Evolutionary conservation across 1,139 yeast species (phyloP).

Genomic region (Candida albicans): DNA sequence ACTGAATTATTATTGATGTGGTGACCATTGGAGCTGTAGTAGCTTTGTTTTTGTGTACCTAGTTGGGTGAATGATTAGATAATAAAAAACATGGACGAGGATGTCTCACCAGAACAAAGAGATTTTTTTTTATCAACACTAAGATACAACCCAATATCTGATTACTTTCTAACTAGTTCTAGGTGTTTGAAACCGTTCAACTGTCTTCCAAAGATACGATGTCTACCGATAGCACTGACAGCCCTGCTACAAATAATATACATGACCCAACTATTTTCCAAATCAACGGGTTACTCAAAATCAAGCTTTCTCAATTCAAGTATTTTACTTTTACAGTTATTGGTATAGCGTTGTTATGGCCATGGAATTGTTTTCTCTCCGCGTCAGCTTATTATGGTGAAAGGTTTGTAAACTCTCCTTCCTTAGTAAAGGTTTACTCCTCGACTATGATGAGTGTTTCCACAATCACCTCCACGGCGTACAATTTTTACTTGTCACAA

Average conservation of each 20-base stretch:
- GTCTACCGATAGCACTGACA: constrained; percentile 12
- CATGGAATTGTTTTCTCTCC: constrained; percentile 91
- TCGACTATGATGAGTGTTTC: constrained; percentile 90
- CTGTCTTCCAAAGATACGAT: background rate
- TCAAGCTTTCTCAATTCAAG: constrained; percentile 41
- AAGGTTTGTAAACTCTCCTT: constrained; percentile 55
- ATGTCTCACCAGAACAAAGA: too few species aligned
- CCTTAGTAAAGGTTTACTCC: constrained; percentile 61
- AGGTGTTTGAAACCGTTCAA: too few species aligned
- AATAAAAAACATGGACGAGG: too few species aligned
- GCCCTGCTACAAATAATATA: background rate
- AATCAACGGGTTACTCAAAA: constrained; percentile 16
- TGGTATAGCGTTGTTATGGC: constrained; percentile 86
- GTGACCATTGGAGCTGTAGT: too few species aligned
- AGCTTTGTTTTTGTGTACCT: too few species aligned
- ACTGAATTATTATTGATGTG: too few species aligned
- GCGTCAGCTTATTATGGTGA: constrained; percentile 81
- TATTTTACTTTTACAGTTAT: constrained; percentile 66
- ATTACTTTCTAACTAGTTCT: too few species aligned
- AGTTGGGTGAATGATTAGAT: too few species aligned
- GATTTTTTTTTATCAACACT: too few species aligned
- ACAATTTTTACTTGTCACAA: constrained; percentile 66
- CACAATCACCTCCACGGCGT: constrained; percentile 65
- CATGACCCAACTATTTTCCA: constrained; percentile 31
- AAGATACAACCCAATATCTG: too few species aligned